Evolutionary conservation across 768 basidiomycete genomes (phyloP).

Genomic region (Kwoniella sp.): DNA sequence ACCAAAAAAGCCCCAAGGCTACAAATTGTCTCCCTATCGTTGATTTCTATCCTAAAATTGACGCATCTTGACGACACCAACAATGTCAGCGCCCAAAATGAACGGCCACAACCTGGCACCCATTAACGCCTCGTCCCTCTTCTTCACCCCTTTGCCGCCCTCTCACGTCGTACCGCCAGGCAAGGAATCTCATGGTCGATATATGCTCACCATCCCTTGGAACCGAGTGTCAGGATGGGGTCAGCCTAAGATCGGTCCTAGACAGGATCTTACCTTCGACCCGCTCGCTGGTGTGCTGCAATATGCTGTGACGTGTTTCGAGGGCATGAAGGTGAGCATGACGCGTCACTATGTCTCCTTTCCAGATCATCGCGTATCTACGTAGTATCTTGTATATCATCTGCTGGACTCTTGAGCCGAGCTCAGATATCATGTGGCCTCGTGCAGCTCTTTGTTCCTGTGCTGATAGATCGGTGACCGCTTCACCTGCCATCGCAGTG

Average conservation of each 20-base stretch:
- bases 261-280: conserved; percentile 71
- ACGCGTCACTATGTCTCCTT: no score
- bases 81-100: conserved; percentile 5
- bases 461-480: not conserved
- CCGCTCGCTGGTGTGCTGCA: conserved; percentile 86
- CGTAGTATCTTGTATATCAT: no score
- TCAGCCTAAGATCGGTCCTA: conserved; percentile 76
- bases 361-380: no score
- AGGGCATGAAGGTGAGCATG: conserved; percentile 87
- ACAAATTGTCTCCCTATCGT: no score
- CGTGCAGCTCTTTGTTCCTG: no score
- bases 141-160: conserved; percentile 43
- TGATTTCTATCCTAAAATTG: no score
- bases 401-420: not conserved
- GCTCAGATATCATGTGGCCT: no score
- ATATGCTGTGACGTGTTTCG: conserved; percentile 67
- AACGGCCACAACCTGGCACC: conserved; percentile 13
- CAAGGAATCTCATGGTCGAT: conserved; percentile 46
- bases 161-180: conserved; percentile 34
- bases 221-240: conserved; percentile 75
- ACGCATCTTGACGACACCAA: not conserved
- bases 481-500: conserved; percentile 26
- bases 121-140: conserved; percentile 37
- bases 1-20: no score
- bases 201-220: conserved; percentile 83